These are phyloP conservation scores for Xanthoconium stramineum DNA, from an alignment of 768 basidiomycete genomes.

Conservation along the genomic window DNA sequence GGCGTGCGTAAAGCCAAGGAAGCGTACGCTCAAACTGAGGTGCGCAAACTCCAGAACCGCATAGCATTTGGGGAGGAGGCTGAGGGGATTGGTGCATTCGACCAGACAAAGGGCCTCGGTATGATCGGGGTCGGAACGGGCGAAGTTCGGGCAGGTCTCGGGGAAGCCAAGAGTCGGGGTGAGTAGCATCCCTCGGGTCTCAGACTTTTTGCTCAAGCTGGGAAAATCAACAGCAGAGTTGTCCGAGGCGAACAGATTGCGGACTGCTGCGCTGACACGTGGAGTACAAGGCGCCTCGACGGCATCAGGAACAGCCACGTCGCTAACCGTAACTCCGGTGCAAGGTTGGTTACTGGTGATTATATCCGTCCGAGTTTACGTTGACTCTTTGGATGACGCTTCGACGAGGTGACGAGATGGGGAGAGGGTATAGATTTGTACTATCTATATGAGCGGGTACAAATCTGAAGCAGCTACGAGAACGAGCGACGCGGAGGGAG, in stretches of 20 bases:
- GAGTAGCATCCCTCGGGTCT: conserved; percentile 22
- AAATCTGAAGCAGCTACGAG: too few relatives aligned
- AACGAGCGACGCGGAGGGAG: too few relatives aligned
- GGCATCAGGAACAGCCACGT: conserved; percentile 83
- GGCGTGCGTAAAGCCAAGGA: conserved; percentile 99
- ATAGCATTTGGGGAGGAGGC: conserved; percentile 95
- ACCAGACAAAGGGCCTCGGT: conserved; percentile 96
- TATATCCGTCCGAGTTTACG: background rate
- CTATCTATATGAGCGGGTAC: too few relatives aligned
- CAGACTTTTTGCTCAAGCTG: conserved; percentile 1
- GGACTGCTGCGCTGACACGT: conserved; percentile 78
- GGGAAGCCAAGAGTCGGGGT: conserved; percentile 92
- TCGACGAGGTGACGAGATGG: too few relatives aligned
- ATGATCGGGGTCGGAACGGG: conserved; percentile 91
- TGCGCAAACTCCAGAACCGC: conserved; percentile 95
- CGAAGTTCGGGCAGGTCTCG: conserved; percentile 82
- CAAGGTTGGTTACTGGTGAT: conserved; percentile 57
- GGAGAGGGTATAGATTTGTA: too few relatives aligned
- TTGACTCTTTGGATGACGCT: too few relatives aligned
- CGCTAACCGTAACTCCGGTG: conserved; percentile 92
- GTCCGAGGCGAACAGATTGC: conserved; percentile 90
- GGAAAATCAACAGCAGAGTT: conserved; percentile 69
- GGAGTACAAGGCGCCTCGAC: conserved; percentile 56
- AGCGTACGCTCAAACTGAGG: conserved; percentile 93
- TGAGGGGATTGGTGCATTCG: conserved; percentile 93